Percentiles rank a stretch among this genome's conserved stretches.
phyloP scores from a whole-genome alignment of 1,284 basidiomycete genomes.

The Taiwanofungus camphoratus region DNA sequence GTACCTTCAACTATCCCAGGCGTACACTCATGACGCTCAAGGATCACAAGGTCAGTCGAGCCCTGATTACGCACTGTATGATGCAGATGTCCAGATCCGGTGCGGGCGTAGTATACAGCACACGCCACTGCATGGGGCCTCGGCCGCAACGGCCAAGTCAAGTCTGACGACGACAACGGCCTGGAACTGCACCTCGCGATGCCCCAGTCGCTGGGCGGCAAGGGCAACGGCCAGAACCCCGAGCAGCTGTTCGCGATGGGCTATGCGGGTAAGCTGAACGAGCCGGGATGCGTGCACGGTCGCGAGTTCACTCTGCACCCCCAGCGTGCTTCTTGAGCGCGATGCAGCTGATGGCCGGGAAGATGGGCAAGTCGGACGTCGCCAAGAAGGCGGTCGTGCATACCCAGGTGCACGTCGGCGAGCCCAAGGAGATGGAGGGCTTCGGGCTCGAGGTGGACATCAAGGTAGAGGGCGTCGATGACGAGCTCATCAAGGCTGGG shows the following conservation, averaged over 20 bases:
- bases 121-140: slow-evolving; percentile 33
- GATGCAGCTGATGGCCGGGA: slow-evolving; percentile 50
- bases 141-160: slow-evolving; percentile 35
- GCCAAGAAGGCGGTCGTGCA: slow-evolving; percentile 55
- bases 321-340: slow-evolving; percentile 67
- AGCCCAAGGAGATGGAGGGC: slow-evolving; percentile 47
- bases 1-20: neutral
- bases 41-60: slow-evolving; percentile 19
- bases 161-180: slow-evolving; percentile 30
- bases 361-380: slow-evolving; percentile 48
- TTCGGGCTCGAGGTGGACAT: slow-evolving; percentile 66
- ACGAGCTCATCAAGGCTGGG: slow-evolving; percentile 54
- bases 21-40: slow-evolving; percentile 23
- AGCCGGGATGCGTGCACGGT: neutral
- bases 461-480: slow-evolving; percentile 63
- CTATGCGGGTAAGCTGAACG: slow-evolving; percentile 27
- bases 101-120: slow-evolving; percentile 28
- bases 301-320: neutral
- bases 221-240: slow-evolving; percentile 37
- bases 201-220: slow-evolving; percentile 35
- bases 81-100: no score
- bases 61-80: neutral
- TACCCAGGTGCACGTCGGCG: slow-evolving; percentile 54
- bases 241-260: slow-evolving; percentile 40
- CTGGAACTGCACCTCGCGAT: slow-evolving; percentile 31